Base-by-base conservation (phyloP, 2,329 filamentous ascomycete species). In the Dactylellina drechsleri region DNA sequence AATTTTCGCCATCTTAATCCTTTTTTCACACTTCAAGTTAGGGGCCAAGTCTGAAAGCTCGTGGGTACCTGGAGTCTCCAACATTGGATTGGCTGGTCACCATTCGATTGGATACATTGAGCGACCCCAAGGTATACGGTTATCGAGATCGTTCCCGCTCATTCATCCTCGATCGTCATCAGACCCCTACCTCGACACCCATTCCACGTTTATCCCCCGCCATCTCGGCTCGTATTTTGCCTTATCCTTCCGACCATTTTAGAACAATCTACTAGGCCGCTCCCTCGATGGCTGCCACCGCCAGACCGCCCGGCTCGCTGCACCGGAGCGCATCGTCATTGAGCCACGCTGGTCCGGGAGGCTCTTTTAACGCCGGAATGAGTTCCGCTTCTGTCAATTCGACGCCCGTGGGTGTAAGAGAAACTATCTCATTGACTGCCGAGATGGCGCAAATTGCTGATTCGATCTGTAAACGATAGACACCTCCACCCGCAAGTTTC, bases 381-480 rank as follows among this genome's bases (percentile, higher is more conserved):
- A 74, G 70, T 66, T 74, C 70, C 45, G 70, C 62, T n/a, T 74
- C 70, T 43, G 62, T 74, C 70, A 66, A 66, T 67, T 74, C 70
- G 62, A 74, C 70, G 28, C 70, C 70, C 47, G 61, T 67, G 23
- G 70, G 61, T 64, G 70, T 74, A 61, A 52, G 68, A 7, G 36
- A 47, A 16, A 12, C 8, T 13, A n/a, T 36, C 13, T 18, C 31
- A 13, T 54, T 57, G 36, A 23, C 40, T 10, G 36, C n/a, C 12
- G 13, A 10, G 50, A 45, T n/a, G 12, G 66, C 43, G 49, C 45
- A 50, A n/a, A 26, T 40, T n/a, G 26, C 50, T 56, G 16, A 56
- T 52, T 16, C 3, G 16, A 52, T 18, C 1, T 12, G n/a, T 12
- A 43, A 15, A 36, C 45, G 16, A 26, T 47, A 74, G 70, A 74